Evolutionary conservation across 176 grass and related monocot species (phyloP).

Genomic region (Chloris gayana): DNA sequence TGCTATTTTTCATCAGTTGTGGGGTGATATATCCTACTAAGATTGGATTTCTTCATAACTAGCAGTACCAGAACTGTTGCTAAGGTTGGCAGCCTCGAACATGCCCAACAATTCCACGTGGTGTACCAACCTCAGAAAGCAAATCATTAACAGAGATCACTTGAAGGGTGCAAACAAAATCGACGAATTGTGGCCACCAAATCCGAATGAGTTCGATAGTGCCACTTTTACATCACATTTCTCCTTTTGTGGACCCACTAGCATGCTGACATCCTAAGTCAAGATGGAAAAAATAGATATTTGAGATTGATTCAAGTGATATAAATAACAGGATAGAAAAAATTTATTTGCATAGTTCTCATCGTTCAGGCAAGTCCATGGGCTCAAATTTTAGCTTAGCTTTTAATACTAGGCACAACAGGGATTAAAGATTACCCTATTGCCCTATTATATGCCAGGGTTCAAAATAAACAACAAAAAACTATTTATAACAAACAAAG

Average conservation of each 20-base stretch:
- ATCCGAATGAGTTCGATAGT: slow-evolving; percentile 94
- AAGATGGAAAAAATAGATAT: slow-evolving; percentile 36
- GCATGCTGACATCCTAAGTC: slow-evolving; percentile 69
- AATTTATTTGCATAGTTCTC: too few species aligned
- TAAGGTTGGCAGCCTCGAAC: not conserved
- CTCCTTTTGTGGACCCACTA: slow-evolving; percentile 89
- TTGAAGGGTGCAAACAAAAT: slow-evolving; percentile 88
- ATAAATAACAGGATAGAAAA: not conserved
- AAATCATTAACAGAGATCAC: slow-evolving; percentile 37
- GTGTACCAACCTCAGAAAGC: slow-evolving; percentile 34
- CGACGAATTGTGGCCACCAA: slow-evolving; percentile 95
- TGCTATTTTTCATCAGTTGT: slow-evolving; percentile 43
- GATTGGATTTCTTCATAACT: slow-evolving; percentile 43
- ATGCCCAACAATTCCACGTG: slow-evolving; percentile 24
- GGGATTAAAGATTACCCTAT: not conserved
- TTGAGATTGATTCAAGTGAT: not conserved
- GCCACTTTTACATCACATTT: slow-evolving; percentile 86
- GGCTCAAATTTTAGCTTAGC: not conserved
- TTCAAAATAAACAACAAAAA: not conserved
- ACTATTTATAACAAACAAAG: not conserved
- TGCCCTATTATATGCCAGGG: not conserved
- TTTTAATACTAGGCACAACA: not conserved
- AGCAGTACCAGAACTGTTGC: slow-evolving; percentile 37
- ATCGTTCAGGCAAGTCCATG: not conserved
- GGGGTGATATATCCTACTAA: slow-evolving; percentile 43